Conservation (phyloP, 2,329 filamentous ascomycete species). For the Cercospora sp. region DNA sequence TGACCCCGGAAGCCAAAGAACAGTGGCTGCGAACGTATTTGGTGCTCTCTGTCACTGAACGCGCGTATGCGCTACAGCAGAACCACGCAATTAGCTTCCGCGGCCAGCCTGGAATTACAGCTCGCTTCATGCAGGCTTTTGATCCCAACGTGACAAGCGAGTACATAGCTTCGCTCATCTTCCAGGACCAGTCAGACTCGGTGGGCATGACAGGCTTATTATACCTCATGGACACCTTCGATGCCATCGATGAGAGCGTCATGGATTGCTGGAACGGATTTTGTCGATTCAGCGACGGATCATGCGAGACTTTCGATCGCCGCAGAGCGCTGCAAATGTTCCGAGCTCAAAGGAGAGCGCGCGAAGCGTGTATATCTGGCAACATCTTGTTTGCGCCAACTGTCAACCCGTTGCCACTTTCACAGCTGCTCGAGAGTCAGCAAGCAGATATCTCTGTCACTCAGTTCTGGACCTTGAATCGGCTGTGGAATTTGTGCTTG, state of each 20-base stretch:
- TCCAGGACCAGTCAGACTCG: constrained; percentile 46
- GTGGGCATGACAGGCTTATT: constrained; percentile 46
- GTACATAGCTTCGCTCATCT: constrained; percentile 42
- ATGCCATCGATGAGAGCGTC: constrained; percentile 47
- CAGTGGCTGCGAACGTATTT: constrained; percentile 43
- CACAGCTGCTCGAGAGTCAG: constrained; percentile 41
- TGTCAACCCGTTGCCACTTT: constrained; percentile 30
- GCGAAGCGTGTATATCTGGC: constrained; percentile 38
- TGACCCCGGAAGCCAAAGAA: constrained; percentile 42
- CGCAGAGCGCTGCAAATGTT: constrained; percentile 36
- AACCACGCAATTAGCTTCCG: constrained; percentile 47
- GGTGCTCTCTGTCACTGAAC: constrained; percentile 38
- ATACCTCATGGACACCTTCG: constrained; percentile 47
- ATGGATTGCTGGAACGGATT: constrained; percentile 47
- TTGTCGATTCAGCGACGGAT: constrained; percentile 36
- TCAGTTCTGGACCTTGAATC: constrained; percentile 48
- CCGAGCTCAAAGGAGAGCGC: constrained; percentile 32
- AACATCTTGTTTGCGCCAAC: constrained; percentile 44
- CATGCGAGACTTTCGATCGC: constrained; percentile 41
- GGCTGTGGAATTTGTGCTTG: constrained; percentile 45
- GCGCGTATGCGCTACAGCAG: constrained; percentile 47
- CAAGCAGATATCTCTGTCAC: constrained; percentile 47
- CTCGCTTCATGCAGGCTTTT: constrained; percentile 45
- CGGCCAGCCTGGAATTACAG: constrained; percentile 43
- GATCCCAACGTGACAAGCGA: constrained; percentile 38